Evolutionary conservation across 1,284 basidiomycete genomes (phyloP), one percentile per base, ranked within the genome.

Genomic region (Takashimella koratensis): DNA sequence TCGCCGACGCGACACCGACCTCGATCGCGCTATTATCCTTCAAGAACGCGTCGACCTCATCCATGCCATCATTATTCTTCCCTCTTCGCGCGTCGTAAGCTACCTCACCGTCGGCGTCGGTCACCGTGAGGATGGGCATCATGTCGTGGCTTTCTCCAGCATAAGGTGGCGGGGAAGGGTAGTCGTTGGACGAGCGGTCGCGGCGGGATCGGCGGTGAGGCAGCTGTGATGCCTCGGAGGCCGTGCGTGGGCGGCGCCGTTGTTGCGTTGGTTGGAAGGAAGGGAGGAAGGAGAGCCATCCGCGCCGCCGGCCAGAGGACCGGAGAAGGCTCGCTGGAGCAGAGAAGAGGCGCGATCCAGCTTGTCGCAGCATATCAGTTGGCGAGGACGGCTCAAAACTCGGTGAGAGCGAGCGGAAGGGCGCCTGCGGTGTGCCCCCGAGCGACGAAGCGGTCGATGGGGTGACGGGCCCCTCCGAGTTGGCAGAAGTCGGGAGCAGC

Each of bases 221-320:
- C 11, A 74, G 48, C 45, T 68, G 65, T 44, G 60, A 64, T 12
- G 70, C 70, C 51, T 68, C 68, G 12, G 67, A 69, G 3, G 72
- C 68, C 43, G 70, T 74, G 20, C 71, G 55, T 22, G 64, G 48
- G 21, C 70, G 54, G 41, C 60, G 43, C 23, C 57, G 46, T 11
- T 49, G 56, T 23, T 41, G 54, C 27, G 57, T 40, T n/a, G 68
- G 68, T 41, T 67, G 65, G 53, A 74, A 73, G 5, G 74, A 68
- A 5, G 74, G 74, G 8, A 73, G 62, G 55, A 75, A 74, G 57
- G 71, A 74, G 13, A 74, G 62, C 47, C 73, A 58, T 1, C 71
- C 73, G 21, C 56, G 62, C 12, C 54, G 23, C 19, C 53, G 21
- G 43, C 59, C 56, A 16, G 54, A 49, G 40, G 51, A 30, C 16